These are phyloP conservation scores for Leccinum aurantiacum DNA, from an alignment of 768 basidiomycete species.

Conservation along the genomic window DNA sequence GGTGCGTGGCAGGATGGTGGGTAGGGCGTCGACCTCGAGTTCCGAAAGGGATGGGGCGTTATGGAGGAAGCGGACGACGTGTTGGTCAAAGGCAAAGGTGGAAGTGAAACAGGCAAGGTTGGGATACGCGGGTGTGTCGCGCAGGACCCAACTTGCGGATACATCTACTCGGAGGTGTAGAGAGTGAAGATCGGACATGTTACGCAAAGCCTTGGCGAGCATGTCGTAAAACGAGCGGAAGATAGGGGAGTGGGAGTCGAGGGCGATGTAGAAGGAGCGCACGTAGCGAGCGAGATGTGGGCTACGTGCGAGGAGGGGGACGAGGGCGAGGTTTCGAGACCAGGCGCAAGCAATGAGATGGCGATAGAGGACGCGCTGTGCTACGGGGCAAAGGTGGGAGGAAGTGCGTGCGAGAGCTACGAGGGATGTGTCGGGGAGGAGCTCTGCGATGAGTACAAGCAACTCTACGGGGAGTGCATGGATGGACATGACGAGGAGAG, in stretches of 20 bases:
- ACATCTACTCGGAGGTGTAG: conserved; percentile 51
- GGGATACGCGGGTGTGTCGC: conserved; percentile 38
- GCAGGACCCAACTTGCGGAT: conserved; percentile 55
- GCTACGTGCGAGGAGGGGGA: conserved; percentile 55
- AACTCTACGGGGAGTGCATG: conserved; percentile 60
- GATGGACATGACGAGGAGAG: conserved; percentile 40
- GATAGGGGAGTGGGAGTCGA: conserved; percentile 41
- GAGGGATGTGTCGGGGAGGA: conserved; percentile 40
- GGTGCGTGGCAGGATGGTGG: conserved; percentile 27
- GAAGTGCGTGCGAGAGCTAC: conserved; percentile 47
- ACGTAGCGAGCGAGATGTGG: conserved; percentile 63
- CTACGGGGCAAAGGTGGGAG: conserved; percentile 45
- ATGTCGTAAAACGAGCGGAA: conserved; percentile 48
- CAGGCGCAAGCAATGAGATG: conserved; percentile 47
- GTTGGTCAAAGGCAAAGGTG: conserved; percentile 59
- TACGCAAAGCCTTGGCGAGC: conserved; percentile 52
- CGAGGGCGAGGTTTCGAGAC: conserved; percentile 46
- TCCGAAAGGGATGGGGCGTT: conserved; percentile 54
- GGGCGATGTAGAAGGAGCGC: conserved; percentile 56
- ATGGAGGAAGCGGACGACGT: conserved; percentile 59
- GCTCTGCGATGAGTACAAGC: conserved; percentile 50
- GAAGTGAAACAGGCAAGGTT: conserved; percentile 55
- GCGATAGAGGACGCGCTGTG: conserved; percentile 65
- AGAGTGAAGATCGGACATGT: conserved; percentile 60
- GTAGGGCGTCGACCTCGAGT: conserved; percentile 51